Percentiles rank a stretch among this genome's conserved stretches.
Conservation (phyloP, 345 rosid genomes). For the Angophora floribunda region DNA sequence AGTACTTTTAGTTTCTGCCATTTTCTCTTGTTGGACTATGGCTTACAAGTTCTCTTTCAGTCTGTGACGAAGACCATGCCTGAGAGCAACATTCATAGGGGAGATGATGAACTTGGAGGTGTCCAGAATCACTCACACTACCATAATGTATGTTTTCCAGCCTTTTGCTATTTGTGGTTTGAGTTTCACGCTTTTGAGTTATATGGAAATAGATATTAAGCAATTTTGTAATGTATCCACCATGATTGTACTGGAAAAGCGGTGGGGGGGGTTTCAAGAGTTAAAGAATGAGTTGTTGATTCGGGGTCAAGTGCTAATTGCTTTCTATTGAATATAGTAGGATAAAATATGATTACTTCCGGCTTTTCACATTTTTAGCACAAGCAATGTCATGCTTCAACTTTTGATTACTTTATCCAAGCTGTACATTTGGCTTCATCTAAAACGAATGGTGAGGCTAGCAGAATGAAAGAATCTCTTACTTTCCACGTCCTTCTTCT, state of each 20-base stretch:
- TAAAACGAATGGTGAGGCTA: not conserved
- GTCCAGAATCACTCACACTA: conserved; percentile 68
- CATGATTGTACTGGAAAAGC: not conserved
- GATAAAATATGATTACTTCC: not conserved
- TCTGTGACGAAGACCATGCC: conserved; percentile 90
- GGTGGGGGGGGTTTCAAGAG: not conserved
- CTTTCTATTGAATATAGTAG: not conserved
- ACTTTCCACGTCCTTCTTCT: not conserved
- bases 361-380: not conserved
- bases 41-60: conserved; percentile 25
- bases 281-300: not conserved
- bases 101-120: conserved; percentile 81
- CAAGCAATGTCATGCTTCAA: not conserved
- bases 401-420: not conserved
- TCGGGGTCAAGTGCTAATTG: not conserved
- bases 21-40: not conserved
- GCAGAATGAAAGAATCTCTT: not conserved
- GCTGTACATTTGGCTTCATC: not conserved
- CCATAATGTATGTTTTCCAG: conserved; percentile 60
- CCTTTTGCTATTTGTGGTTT: not conserved
- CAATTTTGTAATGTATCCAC: not conserved
- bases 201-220: not conserved
- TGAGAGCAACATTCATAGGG: conserved; percentile 67
- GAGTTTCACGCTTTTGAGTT: not conserved
- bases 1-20: not conserved